phyloP scores from a whole-genome alignment of 345 rosid species.

The Aethionema arabicum region DNA sequence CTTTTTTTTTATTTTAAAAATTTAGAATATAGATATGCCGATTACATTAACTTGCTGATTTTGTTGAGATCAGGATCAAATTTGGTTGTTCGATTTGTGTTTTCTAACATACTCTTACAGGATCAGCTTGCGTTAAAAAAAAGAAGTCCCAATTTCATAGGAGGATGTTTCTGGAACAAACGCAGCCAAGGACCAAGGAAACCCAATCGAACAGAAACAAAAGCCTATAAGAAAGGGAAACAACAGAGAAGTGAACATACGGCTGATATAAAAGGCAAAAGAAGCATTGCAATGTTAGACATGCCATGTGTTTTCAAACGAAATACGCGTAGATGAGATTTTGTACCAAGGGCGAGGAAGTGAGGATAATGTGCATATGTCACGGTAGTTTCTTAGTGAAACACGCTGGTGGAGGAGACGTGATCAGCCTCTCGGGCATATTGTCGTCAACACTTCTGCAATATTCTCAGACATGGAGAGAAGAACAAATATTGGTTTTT shows the following conservation, averaged over 20 bases:
- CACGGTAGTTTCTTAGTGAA: conserved; percentile 74
- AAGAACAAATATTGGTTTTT: no score
- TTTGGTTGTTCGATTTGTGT: neutral
- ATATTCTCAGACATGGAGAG: conserved; percentile 22
- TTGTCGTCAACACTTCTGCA: conserved; percentile 62
- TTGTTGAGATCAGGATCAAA: neutral
- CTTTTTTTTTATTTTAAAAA: no score
- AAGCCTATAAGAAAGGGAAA: conserved; percentile 33
- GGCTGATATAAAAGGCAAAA: conserved; percentile 39
- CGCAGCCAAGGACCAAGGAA: conserved; percentile 32
- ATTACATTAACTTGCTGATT: neutral
- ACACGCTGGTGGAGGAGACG: conserved; percentile 75
- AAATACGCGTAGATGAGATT: conserved; percentile 67
- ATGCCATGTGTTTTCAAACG: conserved; percentile 83
- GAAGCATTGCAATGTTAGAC: conserved; percentile 45
- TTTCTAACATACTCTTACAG: conserved; percentile 26
- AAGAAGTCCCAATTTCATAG: conserved; percentile 31
- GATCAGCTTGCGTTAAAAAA: conserved; percentile 35
- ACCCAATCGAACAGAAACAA: conserved; percentile 10
- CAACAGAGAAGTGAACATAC: conserved; percentile 35
- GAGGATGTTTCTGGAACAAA: conserved; percentile 26
- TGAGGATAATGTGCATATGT: conserved; percentile 79
- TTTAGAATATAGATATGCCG: no score
- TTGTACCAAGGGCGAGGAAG: conserved; percentile 61
- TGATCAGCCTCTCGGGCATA: conserved; percentile 76